Base-by-base conservation (phyloP, 495 filamentous ascomycete species). In the Amniculicola lignicola region DNA sequence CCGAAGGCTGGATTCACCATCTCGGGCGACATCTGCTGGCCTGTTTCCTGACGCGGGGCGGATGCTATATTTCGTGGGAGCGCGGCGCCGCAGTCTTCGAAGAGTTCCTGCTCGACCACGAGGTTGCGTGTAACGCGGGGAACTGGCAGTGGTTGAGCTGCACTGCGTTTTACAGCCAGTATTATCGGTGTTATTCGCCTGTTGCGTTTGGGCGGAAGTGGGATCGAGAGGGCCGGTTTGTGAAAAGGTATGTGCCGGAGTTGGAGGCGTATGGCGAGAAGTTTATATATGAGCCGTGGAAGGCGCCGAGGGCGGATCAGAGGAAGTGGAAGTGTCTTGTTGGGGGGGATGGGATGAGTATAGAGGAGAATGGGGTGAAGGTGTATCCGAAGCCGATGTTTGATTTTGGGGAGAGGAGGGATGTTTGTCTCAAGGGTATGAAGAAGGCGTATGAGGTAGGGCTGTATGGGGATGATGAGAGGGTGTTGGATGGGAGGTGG, bases 121-220 rank as follows among this genome's bases (percentile, higher is more conserved):
- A 89, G 65, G 74, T 78, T 0, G 80, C 84, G 9, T 84, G 79
- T 40, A 89, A 88, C 54, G 71, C 74, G 0, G 85, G 85, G 0
- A 88, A 89, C 43, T 89, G 83, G 85, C 82, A 85, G 65, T 88
- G 85, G 85, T 69, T 89, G n/a, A 77, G 74, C 19, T 87, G 85
- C 65, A 84, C 82, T 0, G 85, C 85, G 0, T 89, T 88, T 66
- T 86, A 75, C 51, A 56, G 74, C 0, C 79, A 82, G 60, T 89
- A 82, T 67, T 85, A 80, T 58, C 77, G 83, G 10, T 81, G 78
- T 59, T 89, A 89, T 57, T 78, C 72, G 24, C 85, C 85, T 0
- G 65, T 87, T 37, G 77, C 82, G 0, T 88, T 88, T 64, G 79
- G 79, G 9, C 75, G 80, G 66, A 87, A 86, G 60, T 83, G 78